Evolutionary conservation across 176 grass and related monocot genomes (phyloP), one percentile per base, ranked within the genome.

Genomic region (Eragrostis curvula): DNA sequence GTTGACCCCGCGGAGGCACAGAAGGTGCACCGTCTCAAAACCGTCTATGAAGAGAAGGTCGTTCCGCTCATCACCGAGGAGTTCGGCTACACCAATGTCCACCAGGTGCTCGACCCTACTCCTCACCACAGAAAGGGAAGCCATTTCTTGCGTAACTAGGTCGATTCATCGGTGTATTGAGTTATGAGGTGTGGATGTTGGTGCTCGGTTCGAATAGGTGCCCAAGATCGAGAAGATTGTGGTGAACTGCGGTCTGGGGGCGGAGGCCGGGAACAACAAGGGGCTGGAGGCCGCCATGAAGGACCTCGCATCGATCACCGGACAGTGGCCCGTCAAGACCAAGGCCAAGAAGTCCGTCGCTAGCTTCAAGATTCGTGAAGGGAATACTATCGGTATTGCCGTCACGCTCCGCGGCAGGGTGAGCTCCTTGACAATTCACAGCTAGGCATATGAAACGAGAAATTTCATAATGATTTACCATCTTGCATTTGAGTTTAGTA

Each of bases 321-420:
- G 90, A 25, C 93, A 99, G 83, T 91, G 85, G 45, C 96, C 96
- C 5, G 85, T 96, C 56, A 99, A 94, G 84, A 96, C 91, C 57
- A 84, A 83, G 74, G 96, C 96, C 20, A 96, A 82, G 86, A 81
- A 92, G 32, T 99, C 96, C 8, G 88, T 99, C 16, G 93, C 96
- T 42, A 96, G 89, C 45, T 99, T 99, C 84, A 99, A 99, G 81
- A 90, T 99, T 49, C 86, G 93, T 52, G 82, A 93, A 71, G 93
- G 96, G 29, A 79, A 89, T 66, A 88, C 90, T 12, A 88, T 99
- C 21, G 96, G 96, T 66, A 88, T 99, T 60, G 91, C 85, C 44
- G 91, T 91, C 71, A 99, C 90, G 2, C 96, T 96, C 79, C 96
- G 96, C 18, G 82, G 93, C 74, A 88, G 87, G 70, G 96, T 96